These are phyloP conservation scores for Hortaea werneckii DNA, from an alignment of 2,329 filamentous ascomycete species.

Conservation along the genomic window DNA sequence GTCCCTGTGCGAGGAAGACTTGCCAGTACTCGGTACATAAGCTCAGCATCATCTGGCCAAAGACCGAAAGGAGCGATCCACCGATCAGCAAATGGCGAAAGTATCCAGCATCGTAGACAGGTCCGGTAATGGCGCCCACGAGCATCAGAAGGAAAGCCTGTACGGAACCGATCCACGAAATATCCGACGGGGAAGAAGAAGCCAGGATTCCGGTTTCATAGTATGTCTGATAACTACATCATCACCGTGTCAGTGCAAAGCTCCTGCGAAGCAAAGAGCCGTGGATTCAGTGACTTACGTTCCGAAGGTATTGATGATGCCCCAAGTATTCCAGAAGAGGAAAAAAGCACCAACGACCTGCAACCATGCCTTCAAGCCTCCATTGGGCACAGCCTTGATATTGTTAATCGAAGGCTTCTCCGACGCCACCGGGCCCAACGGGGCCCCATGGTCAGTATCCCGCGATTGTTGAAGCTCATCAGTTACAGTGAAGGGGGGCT, in stretches of 20 bases:
- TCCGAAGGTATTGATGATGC: constrained; percentile 16
- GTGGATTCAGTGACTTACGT: neutral
- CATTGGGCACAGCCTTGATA: constrained; percentile 35
- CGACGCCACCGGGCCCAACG: constrained; percentile 13
- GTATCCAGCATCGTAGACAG: constrained; percentile 41
- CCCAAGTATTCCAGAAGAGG: constrained; percentile 40
- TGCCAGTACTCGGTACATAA: constrained; percentile 40
- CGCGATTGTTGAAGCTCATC: neutral
- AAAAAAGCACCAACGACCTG: constrained; percentile 40
- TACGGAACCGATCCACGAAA: constrained; percentile 40
- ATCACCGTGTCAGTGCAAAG: constrained; percentile 20
- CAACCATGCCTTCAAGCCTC: constrained; percentile 38
- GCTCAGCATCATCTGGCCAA: constrained; percentile 44
- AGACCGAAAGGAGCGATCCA: constrained; percentile 36
- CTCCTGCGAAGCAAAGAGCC: constrained; percentile 27
- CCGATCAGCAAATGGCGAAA: constrained; percentile 33
- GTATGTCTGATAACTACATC: constrained; percentile 37
- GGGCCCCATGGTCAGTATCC: constrained; percentile 6
- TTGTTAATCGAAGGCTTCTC: constrained; percentile 31
- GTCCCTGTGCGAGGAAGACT: constrained; percentile 39
- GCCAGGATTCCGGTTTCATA: constrained; percentile 35
- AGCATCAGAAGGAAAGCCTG: constrained; percentile 39
- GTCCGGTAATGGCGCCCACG: constrained; percentile 37
- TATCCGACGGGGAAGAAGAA: constrained; percentile 30
- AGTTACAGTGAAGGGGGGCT: constrained; percentile 9